Percentiles rank a stretch among this genome's conserved stretches.
These are phyloP conservation scores for Penicillium sp. DNA, from an alignment of 2,329 filamentous ascomycete genomes.

Conservation along the genomic window DNA sequence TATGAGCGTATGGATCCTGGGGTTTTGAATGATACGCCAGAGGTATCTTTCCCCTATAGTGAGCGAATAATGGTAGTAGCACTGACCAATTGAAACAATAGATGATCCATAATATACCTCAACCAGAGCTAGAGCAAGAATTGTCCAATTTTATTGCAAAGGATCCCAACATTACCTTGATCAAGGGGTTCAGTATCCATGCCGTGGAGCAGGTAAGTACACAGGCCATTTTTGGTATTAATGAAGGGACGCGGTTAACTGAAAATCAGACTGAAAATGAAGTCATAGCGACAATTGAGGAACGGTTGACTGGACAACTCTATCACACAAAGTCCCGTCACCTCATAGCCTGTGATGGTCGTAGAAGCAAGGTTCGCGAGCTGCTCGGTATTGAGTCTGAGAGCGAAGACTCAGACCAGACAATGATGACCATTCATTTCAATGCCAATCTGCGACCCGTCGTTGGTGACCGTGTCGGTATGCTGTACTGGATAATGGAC, in stretches of 20 bases:
- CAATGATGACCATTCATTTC: constrained; percentile 52
- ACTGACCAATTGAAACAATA: neutral
- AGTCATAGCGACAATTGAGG: constrained; percentile 4
- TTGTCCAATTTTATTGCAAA: constrained; percentile 1
- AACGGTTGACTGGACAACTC: constrained; percentile 1
- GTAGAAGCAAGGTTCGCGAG: constrained; percentile 31
- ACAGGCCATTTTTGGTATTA: neutral
- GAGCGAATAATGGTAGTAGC: rapidly evolving
- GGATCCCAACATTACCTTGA: neutral
- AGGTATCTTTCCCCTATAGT: constrained; percentile 20
- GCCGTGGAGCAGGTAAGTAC: constrained; percentile 3
- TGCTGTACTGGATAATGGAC: constrained; percentile 50
- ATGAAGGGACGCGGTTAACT: neutral
- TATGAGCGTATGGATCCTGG: constrained; percentile 26
- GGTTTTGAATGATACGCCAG: constrained; percentile 37
- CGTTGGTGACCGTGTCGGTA: constrained; percentile 42
- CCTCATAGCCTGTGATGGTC: constrained; percentile 42
- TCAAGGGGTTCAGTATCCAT: constrained; percentile 10
- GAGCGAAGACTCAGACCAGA: constrained; percentile 46
- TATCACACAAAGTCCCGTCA: constrained; percentile 34
- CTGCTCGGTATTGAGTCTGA: constrained; percentile 40
- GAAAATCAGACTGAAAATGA: neutral
- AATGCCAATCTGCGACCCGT: constrained; percentile 45
- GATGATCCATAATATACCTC: constrained; percentile 18
- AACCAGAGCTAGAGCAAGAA: constrained; percentile 13